Conservation (phyloP, 2,329 filamentous ascomycete species). For the Aspergillus latus region DNA sequence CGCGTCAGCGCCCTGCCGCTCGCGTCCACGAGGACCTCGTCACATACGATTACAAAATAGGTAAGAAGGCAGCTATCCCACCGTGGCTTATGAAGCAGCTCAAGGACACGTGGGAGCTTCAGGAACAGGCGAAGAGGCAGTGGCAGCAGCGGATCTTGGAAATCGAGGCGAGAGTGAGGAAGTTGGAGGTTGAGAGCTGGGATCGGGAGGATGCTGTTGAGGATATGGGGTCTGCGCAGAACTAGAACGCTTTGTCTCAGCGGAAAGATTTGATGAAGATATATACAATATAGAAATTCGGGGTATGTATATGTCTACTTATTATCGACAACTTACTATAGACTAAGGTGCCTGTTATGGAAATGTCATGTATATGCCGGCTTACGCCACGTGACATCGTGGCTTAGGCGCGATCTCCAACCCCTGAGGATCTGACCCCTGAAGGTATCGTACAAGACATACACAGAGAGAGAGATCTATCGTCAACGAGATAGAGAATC, state of each 20-base stretch:
- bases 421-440: too few relatives aligned
- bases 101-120: conserved; percentile 57
- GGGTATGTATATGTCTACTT: too few relatives aligned
- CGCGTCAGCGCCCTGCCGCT: conserved; percentile 69
- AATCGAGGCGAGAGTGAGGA: conserved; percentile 58
- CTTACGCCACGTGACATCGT: too few relatives aligned
- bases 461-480: too few relatives aligned
- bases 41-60: conserved; percentile 69
- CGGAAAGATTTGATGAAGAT: neutral
- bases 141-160: conserved; percentile 56
- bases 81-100: conserved; percentile 64
- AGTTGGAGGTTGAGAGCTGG: conserved; percentile 73
- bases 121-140: conserved; percentile 58
- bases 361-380: too few relatives aligned
- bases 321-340: too few relatives aligned
- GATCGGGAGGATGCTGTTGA: conserved; percentile 69
- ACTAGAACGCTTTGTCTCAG: conserved; percentile 2
- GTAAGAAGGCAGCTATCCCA: conserved; percentile 57
- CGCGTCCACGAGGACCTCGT: conserved; percentile 75
- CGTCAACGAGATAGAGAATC: too few relatives aligned
- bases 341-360: too few relatives aligned
- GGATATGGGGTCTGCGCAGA: conserved; percentile 56
- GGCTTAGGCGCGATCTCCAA: too few relatives aligned
- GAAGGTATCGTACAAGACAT: too few relatives aligned
- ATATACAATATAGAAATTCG: too few relatives aligned